Base-by-base conservation (phyloP, 495 filamentous ascomycete species). In the Clohesyomyces aquaticus region DNA sequence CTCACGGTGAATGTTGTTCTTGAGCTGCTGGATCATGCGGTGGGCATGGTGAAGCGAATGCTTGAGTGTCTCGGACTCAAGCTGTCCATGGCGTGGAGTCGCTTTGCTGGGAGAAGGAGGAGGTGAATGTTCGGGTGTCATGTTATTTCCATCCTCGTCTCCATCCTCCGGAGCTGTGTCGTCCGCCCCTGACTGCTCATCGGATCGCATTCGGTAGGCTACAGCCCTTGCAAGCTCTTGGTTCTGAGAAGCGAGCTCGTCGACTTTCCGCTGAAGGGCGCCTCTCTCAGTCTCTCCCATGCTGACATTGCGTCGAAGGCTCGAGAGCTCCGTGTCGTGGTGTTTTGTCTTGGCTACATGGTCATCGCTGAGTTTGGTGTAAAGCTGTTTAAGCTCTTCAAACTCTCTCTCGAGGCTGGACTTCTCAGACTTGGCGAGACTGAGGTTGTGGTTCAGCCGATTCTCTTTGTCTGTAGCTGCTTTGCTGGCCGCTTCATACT, bases 41-140 rank as follows among this genome's bases (percentile, higher is more conserved):
- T 98, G 93, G 35, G 94, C 94, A 76, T 98, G 94, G 59, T 93
- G 88, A 28, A 97, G 80, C 19, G 91, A 96, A 50, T 91, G 96
- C 77, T 91, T 93, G 55, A 98, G 75, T 1, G 94, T 98, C 76
- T 98, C 94, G 0, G 92, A 88, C 74, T 98, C 95, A 1, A 98
- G 80, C 70, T 88, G 86, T 28, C 89, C 88, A 74, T 98, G 93
- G 16, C 94, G 84, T 18, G 92, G 93, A 3, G 91, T 95, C 50
- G 85, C 88, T 77, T 98, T 98, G 59, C 88, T 85, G 3, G 94
- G 94, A 0, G 93, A 96, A 27, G 87, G 85, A 4, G 93, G 93
- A 3, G 93, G 93, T 0, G 93, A 96, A 66, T 91, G 86, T 52
- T 98, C 94, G 8, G 92, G 91, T 11, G 91, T 96, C 26, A 79